Evolutionary conservation across 352 stramenopile species (phyloP).

Genomic region (Plasmopara viticola): DNA sequence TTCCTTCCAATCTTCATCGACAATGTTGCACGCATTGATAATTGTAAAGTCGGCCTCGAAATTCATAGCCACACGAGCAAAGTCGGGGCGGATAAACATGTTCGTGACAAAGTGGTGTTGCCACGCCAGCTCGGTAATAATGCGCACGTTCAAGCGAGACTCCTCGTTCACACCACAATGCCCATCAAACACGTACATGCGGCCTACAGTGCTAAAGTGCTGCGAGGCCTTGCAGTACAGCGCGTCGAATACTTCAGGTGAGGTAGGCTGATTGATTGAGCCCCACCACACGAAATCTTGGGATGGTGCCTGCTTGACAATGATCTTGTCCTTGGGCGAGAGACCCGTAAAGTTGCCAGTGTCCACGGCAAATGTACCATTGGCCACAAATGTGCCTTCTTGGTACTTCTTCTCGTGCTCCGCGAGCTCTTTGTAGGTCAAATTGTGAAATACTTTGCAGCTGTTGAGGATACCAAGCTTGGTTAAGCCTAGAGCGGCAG

Average conservation of each 20-base stretch:
- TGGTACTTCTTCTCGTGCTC: conserved; percentile 93
- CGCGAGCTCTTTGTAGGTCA: conserved; percentile 94
- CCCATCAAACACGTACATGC: conserved; percentile 95
- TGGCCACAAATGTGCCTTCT: conserved; percentile 86
- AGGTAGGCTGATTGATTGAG: conserved; percentile 93
- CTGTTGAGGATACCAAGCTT: conserved; percentile 86
- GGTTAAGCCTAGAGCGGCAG: conserved; percentile 53
- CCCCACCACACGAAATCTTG: conserved; percentile 97
- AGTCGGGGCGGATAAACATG: conserved; percentile 91
- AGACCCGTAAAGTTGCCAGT: conserved; percentile 99
- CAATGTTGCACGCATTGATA: conserved; percentile 95
- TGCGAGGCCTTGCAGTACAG: conserved; percentile 91
- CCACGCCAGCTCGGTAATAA: conserved; percentile 97
- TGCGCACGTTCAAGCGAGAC: conserved; percentile 92
- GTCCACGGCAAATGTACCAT: conserved; percentile 94
- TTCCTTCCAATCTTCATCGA: conserved; percentile 91
- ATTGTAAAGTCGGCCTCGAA: conserved; percentile 97
- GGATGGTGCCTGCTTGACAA: conserved; percentile 90
- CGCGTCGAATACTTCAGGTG: conserved; percentile 92
- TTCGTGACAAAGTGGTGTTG: conserved; percentile 97
- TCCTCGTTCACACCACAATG: conserved; percentile 92
- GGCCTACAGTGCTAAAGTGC: conserved; percentile 91
- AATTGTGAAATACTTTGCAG: conserved; percentile 92
- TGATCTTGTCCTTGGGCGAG: conserved; percentile 98
- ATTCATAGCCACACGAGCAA: conserved; percentile 78